Percentiles rank a stretch among this genome's conserved stretches.
phyloP scores from a whole-genome alignment of 768 basidiomycete genomes.

The Tylopilus rubrobrunneus region DNA sequence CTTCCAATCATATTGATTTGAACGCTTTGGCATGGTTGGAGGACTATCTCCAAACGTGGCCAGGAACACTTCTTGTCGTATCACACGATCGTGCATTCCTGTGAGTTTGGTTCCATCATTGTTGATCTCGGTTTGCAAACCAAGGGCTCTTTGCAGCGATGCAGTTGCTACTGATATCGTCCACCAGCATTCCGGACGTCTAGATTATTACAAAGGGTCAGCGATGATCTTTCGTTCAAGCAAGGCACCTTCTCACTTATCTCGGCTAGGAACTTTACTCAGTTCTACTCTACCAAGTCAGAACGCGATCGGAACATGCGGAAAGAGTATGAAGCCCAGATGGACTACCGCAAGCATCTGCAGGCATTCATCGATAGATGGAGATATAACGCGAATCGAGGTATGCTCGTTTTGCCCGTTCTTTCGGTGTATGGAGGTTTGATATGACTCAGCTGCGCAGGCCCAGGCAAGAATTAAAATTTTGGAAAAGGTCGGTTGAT shows the following conservation, averaged over 20 bases:
- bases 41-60: conserved; percentile 95
- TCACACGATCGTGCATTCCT: conserved; percentile 98
- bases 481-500: conserved; percentile 58
- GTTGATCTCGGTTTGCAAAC: not conserved
- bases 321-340: conserved; percentile 95
- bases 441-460: conserved; percentile 63
- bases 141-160: conserved; percentile 47
- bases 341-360: conserved; percentile 91
- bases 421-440: not conserved
- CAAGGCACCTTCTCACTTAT: not conserved
- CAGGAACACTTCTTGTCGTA: conserved; percentile 89
- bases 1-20: conserved; percentile 95
- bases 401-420: conserved; percentile 33
- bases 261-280: conserved; percentile 80
- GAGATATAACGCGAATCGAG: conserved; percentile 96
- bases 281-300: conserved; percentile 98
- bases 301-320: conserved; percentile 88
- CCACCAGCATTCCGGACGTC: conserved; percentile 88
- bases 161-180: conserved; percentile 97
- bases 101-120: conserved; percentile 38
- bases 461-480: conserved; percentile 79
- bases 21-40: conserved; percentile 98
- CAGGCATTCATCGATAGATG: conserved; percentile 98
- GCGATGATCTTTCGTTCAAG: conserved; percentile 4
- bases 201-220: conserved; percentile 97